Conservation (phyloP, 345 rosid genomes). For the Ceriops tagal region DNA sequence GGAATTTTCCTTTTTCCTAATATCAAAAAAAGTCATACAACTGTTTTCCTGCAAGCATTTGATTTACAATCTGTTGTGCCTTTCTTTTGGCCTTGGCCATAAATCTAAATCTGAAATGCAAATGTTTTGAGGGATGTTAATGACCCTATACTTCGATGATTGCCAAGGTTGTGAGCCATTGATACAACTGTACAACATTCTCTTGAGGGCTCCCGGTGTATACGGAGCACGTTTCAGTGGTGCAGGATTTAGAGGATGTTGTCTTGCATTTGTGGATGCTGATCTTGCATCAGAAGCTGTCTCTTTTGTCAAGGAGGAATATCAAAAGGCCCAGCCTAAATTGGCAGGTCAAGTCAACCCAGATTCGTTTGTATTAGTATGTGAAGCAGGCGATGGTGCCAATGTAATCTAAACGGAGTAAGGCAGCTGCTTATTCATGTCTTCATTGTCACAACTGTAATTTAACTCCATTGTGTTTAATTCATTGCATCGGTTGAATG, state of each 20-base stretch:
- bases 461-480: not conserved
- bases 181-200: constrained; percentile 68
- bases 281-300: constrained; percentile 61
- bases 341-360: constrained; percentile 45
- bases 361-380: constrained; percentile 48
- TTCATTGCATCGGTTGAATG: not conserved
- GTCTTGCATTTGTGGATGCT: constrained; percentile 68
- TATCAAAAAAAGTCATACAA: no score
- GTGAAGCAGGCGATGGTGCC: constrained; percentile 73
- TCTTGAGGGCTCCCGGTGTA: constrained; percentile 71
- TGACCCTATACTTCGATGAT: not conserved
- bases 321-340: constrained; percentile 59
- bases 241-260: constrained; percentile 92
- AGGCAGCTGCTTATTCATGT: not conserved
- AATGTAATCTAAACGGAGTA: constrained; percentile 42
- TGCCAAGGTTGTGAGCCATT: constrained; percentile 70
- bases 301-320: constrained; percentile 53
- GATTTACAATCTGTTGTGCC: no score
- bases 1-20: no score
- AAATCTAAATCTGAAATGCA: no score
- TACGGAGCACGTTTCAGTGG: constrained; percentile 88
- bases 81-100: no score
- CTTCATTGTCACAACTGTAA: not conserved
- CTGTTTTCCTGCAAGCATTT: no score
- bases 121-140: not conserved